Evolutionary conservation across 768 basidiomycete species (phyloP), one percentile per base, ranked within the genome.

Genomic region (Amanita subjunquillea): DNA sequence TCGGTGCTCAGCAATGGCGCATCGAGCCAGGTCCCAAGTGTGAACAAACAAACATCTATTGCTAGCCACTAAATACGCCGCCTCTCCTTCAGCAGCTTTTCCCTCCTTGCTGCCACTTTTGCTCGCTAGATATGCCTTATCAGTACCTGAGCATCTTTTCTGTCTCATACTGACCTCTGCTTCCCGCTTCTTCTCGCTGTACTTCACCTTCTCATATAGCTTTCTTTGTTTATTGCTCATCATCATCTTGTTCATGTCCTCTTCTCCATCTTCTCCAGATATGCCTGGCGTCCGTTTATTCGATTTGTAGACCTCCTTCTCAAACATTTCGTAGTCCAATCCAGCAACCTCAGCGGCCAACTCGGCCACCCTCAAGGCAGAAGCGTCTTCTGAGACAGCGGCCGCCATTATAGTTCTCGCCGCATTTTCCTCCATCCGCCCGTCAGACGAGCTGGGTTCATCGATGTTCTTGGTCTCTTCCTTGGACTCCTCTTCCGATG

Each of bases 171-270:
- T 59, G 65, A 93, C 93, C 87, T 95, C 90, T 23, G 75, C 70
- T 12, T 75, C 74, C 55, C 83, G 83, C 69, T 85, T 88, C 65
- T 78, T 76, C 64, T 94, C 79, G 58, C 84, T 83, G 64, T 88
- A 80, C 70, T 92, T 91, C 80, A 96, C 88, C 70, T 87, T 87
- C 68, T 92, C 91, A 65, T 94, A 95, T 60, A 96, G 68, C 69
- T 94, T 94, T 60, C 83, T 79, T 67, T 95, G 87, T 71, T 88
- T 91, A 68, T 91, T 92, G 72, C 90, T 95, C 84, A 96, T 85
- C 81, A 97, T 77, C 84, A 97, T 95, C 77, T 94, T 95, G 69
- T 89, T 86, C 87, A 95, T 90, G 63, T 94, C 87, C 60, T 82
- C 75, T 64, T 92, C 90, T 36, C 69, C 67, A 56, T 71, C 71